Evolutionary conservation across 23 red algal genomes (phyloP).

Genomic region (Gracilaria domingensis): DNA sequence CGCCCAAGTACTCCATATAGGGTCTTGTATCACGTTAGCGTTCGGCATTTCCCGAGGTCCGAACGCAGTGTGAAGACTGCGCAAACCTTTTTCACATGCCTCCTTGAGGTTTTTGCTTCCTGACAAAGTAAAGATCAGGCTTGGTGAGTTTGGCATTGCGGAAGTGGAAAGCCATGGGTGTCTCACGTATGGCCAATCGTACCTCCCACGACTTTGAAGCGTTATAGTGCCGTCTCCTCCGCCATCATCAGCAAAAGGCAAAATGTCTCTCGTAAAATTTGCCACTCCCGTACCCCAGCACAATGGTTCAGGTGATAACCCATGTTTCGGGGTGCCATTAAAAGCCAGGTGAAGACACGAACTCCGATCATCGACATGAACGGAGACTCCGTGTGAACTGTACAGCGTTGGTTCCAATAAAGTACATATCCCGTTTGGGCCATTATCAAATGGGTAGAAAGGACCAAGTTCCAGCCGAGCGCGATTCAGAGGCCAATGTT

Average conservation of each 20-base stretch:
- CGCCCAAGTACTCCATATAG: constrained; percentile 98
- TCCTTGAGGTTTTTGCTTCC: constrained; percentile 27
- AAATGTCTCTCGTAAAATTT: constrained; percentile 79
- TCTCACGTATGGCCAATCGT: constrained; percentile 74
- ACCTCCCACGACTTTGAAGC: constrained; percentile 75
- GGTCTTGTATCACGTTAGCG: constrained; percentile 58
- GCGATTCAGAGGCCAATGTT: constrained; percentile 84
- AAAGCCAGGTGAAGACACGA: constrained; percentile 89
- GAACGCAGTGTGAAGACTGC: constrained; percentile 1
- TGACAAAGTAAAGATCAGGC: constrained; percentile 31
- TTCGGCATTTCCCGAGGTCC: constrained; percentile 18
- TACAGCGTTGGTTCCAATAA: constrained; percentile 78
- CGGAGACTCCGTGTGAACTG: constrained; percentile 65
- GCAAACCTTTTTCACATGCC: constrained; percentile 11
- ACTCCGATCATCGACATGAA: constrained; percentile 62
- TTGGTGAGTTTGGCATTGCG: constrained; percentile 13
- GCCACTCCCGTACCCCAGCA: constrained; percentile 87
- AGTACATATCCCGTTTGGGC: constrained; percentile 84
- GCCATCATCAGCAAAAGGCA: constrained; percentile 49
- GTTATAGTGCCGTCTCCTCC: constrained; percentile 69
- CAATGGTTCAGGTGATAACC: constrained; percentile 17
- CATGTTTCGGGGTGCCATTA: constrained; percentile 64
- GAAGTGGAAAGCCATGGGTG: constrained; percentile 78
- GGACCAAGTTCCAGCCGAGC: constrained; percentile 81
- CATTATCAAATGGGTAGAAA: constrained; percentile 97